These are phyloP conservation scores for Paxillus ammoniavirescens DNA, from an alignment of 768 basidiomycete genomes.

Conservation along the genomic window DNA sequence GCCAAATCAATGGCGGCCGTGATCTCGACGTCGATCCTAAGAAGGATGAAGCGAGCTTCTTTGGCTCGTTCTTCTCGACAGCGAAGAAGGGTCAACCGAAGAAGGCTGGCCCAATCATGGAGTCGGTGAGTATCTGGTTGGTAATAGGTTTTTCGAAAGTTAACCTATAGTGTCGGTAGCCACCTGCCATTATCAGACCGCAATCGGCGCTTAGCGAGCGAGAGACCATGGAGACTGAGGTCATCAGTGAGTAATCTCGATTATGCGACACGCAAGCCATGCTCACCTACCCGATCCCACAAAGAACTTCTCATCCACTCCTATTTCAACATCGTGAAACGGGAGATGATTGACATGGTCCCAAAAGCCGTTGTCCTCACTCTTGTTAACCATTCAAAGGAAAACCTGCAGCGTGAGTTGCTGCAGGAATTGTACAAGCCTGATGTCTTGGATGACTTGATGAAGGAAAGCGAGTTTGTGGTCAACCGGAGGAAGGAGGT, in stretches of 20 bases:
- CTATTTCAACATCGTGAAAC: slow-evolving; percentile 98
- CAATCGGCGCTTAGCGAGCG: slow-evolving; percentile 89
- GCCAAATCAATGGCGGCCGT: slow-evolving; percentile 85
- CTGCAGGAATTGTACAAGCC: slow-evolving; percentile 96
- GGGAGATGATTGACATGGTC: slow-evolving; percentile 99
- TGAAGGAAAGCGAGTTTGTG: slow-evolving; percentile 93
- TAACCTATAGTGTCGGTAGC: slow-evolving; percentile 38
- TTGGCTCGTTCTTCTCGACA: slow-evolving; percentile 90
- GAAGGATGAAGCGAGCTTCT: slow-evolving; percentile 91
- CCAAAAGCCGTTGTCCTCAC: slow-evolving; percentile 93
- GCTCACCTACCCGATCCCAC: slow-evolving; percentile 1
- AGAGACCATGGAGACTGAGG: slow-evolving; percentile 98
- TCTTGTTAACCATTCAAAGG: slow-evolving; percentile 90
- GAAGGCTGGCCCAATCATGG: slow-evolving; percentile 60
- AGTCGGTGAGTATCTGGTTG: slow-evolving; percentile 40
- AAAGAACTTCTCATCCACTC: slow-evolving; percentile 93
- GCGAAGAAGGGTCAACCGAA: slow-evolving; percentile 60
- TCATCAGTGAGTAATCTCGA: slow-evolving; percentile 80
- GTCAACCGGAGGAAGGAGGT: slow-evolving; percentile 93
- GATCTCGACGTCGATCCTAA: slow-evolving; percentile 89
- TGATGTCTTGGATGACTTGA: slow-evolving; percentile 89
- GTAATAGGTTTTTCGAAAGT: slow-evolving; percentile 12
- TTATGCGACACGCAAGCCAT: neutral
- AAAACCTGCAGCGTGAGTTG: slow-evolving; percentile 90
- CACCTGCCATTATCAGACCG: slow-evolving; percentile 85